Evolutionary conservation across 371 early-diverging fungal species (phyloP).

Genomic region (Mortierella polycephala): DNA sequence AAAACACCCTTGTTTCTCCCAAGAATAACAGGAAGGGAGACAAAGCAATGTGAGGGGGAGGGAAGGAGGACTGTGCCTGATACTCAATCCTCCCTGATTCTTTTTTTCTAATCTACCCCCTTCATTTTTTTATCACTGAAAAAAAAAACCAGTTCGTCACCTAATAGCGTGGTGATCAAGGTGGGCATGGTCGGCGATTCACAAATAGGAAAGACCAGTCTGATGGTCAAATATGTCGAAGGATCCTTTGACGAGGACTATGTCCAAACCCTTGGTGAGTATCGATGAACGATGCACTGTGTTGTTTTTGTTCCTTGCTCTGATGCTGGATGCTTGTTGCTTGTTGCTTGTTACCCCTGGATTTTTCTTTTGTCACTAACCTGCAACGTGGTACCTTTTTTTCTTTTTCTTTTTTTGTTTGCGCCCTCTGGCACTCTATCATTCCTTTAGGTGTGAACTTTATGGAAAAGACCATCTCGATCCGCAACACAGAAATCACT

Average conservation of each 20-base stretch:
- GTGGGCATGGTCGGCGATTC: slow-evolving; percentile 99
- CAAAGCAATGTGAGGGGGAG: background rate
- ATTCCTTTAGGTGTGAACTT: slow-evolving; percentile 90
- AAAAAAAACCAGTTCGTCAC: slow-evolving; percentile 24
- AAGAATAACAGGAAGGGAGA: background rate
- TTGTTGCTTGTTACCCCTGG: background rate
- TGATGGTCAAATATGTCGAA: slow-evolving; percentile 99
- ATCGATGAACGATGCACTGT: background rate
- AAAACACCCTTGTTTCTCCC: background rate
- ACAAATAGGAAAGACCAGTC: slow-evolving; percentile 98
- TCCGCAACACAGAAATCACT: slow-evolving; percentile 93
- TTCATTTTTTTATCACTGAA: background rate
- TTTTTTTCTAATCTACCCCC: background rate
- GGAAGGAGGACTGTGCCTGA: no score
- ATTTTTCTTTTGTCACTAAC: background rate
- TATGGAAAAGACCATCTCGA: slow-evolving; percentile 96
- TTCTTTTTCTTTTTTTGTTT: background rate
- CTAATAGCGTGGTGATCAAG: slow-evolving; percentile 82
- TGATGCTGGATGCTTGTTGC: background rate
- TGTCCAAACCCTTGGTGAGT: slow-evolving; percentile 93
- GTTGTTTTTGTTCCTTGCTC: background rate
- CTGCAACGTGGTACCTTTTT: background rate
- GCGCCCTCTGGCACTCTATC: background rate
- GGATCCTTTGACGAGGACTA: slow-evolving; percentile 96
- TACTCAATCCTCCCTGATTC: background rate